These are phyloP conservation scores for Fusarium sp. DNA, from an alignment of 2,329 filamentous ascomycete genomes.

Conservation along the genomic window DNA sequence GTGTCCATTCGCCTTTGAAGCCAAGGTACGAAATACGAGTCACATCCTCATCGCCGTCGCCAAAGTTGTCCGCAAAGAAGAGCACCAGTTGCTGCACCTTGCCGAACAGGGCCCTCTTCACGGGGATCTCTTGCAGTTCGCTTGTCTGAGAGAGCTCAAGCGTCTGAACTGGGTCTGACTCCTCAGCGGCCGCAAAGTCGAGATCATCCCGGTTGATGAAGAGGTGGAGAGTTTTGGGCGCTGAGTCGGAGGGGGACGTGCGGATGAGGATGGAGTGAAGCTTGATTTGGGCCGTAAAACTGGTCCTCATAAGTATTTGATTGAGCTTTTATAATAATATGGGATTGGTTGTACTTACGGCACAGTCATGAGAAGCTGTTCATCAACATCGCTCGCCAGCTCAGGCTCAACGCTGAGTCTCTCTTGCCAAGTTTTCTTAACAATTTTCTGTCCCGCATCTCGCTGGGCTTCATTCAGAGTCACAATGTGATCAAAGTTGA, in stretches of 20 bases:
- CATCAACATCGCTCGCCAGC: conserved; percentile 87
- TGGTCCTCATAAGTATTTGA: conserved; percentile 52
- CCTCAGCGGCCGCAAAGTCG: conserved; percentile 83
- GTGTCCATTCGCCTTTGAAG: conserved; percentile 96
- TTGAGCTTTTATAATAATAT: background rate
- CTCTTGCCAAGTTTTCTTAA: conserved; percentile 93
- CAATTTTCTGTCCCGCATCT: conserved; percentile 78
- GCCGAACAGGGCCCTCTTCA: conserved; percentile 90
- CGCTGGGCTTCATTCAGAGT: conserved; percentile 85
- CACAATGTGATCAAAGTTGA: conserved; percentile 86
- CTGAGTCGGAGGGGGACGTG: conserved; percentile 76
- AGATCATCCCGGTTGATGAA: conserved; percentile 89
- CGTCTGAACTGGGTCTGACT: conserved; percentile 78
- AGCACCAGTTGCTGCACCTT: conserved; percentile 84
- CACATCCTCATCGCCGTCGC: conserved; percentile 81
- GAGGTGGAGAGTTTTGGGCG: conserved; percentile 86
- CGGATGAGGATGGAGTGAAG: conserved; percentile 91
- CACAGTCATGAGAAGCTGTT: conserved; percentile 92
- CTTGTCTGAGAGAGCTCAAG: conserved; percentile 82
- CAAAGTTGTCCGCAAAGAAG: conserved; percentile 94
- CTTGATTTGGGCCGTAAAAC: conserved; percentile 94
- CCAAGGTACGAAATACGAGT: conserved; percentile 86
- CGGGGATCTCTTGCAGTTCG: conserved; percentile 87
- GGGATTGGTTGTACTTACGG: conserved; percentile 71
- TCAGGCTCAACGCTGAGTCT: conserved; percentile 78